Conservation (phyloP, 306 rosid genomes). For the Astragalus membranaceus region DNA sequence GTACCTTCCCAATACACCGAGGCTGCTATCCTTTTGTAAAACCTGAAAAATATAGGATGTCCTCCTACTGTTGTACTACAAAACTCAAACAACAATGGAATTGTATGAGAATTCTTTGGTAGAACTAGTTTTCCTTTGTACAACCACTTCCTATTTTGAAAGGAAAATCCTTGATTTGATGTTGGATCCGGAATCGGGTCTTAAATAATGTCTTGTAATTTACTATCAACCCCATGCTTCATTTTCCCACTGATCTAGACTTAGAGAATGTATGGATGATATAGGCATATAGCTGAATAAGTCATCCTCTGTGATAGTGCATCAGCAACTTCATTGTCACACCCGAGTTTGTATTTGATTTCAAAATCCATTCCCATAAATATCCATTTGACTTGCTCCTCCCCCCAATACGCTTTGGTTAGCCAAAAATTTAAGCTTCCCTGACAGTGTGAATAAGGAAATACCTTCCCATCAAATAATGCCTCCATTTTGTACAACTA, state of each 20-base stretch:
- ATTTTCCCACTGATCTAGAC: neutral
- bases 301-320: neutral
- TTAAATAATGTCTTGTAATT: neutral
- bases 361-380: neutral
- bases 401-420: neutral
- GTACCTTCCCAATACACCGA: neutral
- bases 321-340: neutral
- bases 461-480: neutral
- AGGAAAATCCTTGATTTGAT: neutral
- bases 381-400: neutral
- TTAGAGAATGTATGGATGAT: neutral
- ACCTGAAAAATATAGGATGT: neutral
- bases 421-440: neutral
- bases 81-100: neutral
- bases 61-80: neutral
- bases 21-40: neutral
- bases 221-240: neutral
- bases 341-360: neutral
- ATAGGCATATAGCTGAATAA: neutral
- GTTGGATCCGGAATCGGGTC: neutral
- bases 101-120: neutral
- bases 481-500: neutral
- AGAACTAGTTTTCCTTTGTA: neutral
- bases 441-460: neutral
- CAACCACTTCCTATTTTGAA: neutral